Percentiles rank a stretch among this genome's conserved stretches.
Conservation (phyloP, 768 basidiomycete genomes). For the Leccinum uliginosum region DNA sequence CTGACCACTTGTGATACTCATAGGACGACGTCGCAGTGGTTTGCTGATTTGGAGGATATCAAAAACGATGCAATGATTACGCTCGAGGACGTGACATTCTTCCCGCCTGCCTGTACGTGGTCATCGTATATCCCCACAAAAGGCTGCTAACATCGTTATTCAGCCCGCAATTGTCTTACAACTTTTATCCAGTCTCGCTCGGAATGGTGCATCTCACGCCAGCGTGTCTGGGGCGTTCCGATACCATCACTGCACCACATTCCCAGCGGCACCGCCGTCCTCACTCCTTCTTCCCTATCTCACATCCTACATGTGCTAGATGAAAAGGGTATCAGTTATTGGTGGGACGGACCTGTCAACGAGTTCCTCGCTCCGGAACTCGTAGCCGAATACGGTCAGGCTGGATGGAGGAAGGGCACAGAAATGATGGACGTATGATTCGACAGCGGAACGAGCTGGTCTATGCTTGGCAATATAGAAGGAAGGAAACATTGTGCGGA, state of each 20-base stretch:
- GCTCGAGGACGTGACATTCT: conserved; percentile 69
- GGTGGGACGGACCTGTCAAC: conserved; percentile 86
- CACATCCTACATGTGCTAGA: conserved; percentile 80
- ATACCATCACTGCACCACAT: conserved; percentile 82
- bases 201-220: conserved; percentile 99
- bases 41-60: conserved; percentile 84
- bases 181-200: conserved; percentile 83
- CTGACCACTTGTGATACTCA: not conserved
- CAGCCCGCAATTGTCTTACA: conserved; percentile 83
- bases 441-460: conserved; percentile 95
- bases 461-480: conserved; percentile 51
- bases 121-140: conserved; percentile 6
- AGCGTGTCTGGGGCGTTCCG: conserved; percentile 96
- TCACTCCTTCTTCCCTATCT: conserved; percentile 58
- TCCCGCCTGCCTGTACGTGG: conserved; percentile 66
- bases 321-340: conserved; percentile 67
- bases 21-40: conserved; percentile 96
- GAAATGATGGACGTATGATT: conserved; percentile 99
- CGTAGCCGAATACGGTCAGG: conserved; percentile 38
- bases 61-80: conserved; percentile 71
- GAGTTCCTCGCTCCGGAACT: conserved; percentile 74
- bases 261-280: conserved; percentile 56
- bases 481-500: conserved; percentile 57
- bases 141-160: not conserved
- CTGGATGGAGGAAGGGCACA: conserved; percentile 69